Evolutionary conservation across 805 yeast genomes (phyloP).

Genomic region (Teunomyces panamensis): DNA sequence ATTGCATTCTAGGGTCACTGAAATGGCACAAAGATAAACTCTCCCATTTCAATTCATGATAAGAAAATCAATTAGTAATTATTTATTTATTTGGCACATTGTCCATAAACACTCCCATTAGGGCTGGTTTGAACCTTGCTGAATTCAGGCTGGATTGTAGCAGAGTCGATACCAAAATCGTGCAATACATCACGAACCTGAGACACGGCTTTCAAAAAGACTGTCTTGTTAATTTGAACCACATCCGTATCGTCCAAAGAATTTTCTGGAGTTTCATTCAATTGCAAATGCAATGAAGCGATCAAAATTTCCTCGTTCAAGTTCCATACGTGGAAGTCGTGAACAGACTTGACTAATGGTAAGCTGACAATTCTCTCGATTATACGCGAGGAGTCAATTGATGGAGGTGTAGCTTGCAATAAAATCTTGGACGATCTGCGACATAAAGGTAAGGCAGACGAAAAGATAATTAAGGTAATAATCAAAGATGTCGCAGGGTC

Average conservation of each 20-base stretch:
- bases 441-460: slow-evolving; percentile 89
- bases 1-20: neutral
- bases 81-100: slow-evolving; percentile 1
- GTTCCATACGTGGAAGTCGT: slow-evolving; percentile 97
- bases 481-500: slow-evolving; percentile 86
- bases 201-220: slow-evolving; percentile 66
- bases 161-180: slow-evolving; percentile 83
- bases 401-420: slow-evolving; percentile 89
- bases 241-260: slow-evolving; percentile 41
- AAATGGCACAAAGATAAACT: neutral
- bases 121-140: slow-evolving; percentile 4
- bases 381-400: slow-evolving; percentile 72
- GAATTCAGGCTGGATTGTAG: slow-evolving; percentile 96
- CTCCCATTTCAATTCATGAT: neutral
- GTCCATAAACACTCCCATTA: slow-evolving; percentile 3
- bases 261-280: slow-evolving; percentile 20
- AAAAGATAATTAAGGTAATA: slow-evolving; percentile 83
- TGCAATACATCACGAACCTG: slow-evolving; percentile 78
- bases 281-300: slow-evolving; percentile 86
- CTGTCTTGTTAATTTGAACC: slow-evolving; percentile 33
- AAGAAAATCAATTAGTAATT: neutral
- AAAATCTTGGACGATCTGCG: slow-evolving; percentile 81
- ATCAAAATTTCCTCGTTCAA: slow-evolving; percentile 81
- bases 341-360: slow-evolving; percentile 77
- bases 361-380: slow-evolving; percentile 64